Percentiles rank a stretch among this genome's conserved stretches.
Conservation (phyloP, 768 basidiomycete species). For the Pisolithus sp. region DNA sequence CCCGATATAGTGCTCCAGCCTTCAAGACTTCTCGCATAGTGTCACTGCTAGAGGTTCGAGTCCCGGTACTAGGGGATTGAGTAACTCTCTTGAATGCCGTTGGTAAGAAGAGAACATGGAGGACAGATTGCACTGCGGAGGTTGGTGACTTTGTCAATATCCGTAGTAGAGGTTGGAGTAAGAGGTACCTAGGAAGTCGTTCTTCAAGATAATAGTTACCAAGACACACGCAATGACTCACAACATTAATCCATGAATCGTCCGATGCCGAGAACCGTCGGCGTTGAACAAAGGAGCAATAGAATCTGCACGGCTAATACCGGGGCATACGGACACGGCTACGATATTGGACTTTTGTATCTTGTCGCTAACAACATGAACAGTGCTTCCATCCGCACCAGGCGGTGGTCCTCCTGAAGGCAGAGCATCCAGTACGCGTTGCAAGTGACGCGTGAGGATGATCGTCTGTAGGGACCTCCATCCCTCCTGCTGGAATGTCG, state of each 20-base stretch:
- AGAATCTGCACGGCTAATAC: slow-evolving; percentile 67
- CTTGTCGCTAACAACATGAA: slow-evolving; percentile 35
- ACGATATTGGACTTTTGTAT: slow-evolving; percentile 68
- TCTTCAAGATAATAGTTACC: slow-evolving; percentile 1
- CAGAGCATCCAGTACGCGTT: slow-evolving; percentile 78
- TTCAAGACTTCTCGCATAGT: slow-evolving; percentile 59
- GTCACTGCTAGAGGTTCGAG: slow-evolving; percentile 5
- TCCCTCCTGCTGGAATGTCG: slow-evolving; percentile 53
- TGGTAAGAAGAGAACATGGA: slow-evolving; percentile 78
- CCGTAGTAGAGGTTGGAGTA: slow-evolving; percentile 60
- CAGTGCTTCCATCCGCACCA: slow-evolving; percentile 24
- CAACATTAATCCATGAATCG: slow-evolving; percentile 43
- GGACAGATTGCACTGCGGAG: slow-evolving; percentile 63
- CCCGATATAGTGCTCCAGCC: slow-evolving; percentile 71
- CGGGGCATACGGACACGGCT: slow-evolving; percentile 67
- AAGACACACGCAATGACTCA: slow-evolving; percentile 26
- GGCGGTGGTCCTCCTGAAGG: slow-evolving; percentile 55
- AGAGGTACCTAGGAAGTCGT: slow-evolving; percentile 47
- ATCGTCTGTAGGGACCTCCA: slow-evolving; percentile 55
- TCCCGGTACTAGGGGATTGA: slow-evolving; percentile 14
- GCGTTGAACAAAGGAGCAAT: slow-evolving; percentile 39
- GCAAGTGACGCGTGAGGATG: slow-evolving; percentile 71
- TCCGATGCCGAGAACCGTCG: slow-evolving; percentile 26
- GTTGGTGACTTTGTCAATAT: slow-evolving; percentile 64
- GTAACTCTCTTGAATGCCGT: slow-evolving; percentile 63